A percentile compares a stretch with the other conserved stretches of the same genome.
Conservation (phyloP, 345 rosid species). For the Lagerstroemia speciosa region DNA sequence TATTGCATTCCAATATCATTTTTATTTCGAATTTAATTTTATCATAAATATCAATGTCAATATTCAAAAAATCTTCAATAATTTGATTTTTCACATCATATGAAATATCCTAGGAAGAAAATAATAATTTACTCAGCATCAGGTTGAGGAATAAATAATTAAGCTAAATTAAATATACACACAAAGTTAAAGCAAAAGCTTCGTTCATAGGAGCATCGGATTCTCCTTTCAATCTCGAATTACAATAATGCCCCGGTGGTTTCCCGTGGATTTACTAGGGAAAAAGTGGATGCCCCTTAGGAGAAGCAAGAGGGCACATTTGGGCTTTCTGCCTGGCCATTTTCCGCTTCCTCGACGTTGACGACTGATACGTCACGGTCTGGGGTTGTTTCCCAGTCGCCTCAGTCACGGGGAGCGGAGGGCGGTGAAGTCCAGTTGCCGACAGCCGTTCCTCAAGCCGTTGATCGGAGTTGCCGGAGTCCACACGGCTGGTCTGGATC, state of each 20-base stretch:
- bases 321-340: neutral
- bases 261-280: neutral
- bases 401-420: neutral
- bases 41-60: no score
- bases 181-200: no score
- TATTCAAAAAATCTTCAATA: no score
- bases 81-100: no score
- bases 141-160: no score
- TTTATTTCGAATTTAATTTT: no score
- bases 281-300: neutral
- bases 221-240: neutral
- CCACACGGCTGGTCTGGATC: neutral
- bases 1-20: no score
- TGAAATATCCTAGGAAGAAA: no score
- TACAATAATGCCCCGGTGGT: neutral
- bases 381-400: neutral
- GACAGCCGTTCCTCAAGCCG: neutral
- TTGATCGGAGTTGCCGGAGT: neutral
- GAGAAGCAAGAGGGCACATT: neutral
- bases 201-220: neutral
- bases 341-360: neutral
- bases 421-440: neutral
- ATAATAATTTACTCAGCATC: no score
- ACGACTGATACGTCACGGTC: neutral
- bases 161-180: no score